Evolutionary conservation across 2,329 filamentous ascomycete genomes (phyloP), one percentile per base, ranked within the genome.

Genomic region (Colletotrichum gigasporum): DNA sequence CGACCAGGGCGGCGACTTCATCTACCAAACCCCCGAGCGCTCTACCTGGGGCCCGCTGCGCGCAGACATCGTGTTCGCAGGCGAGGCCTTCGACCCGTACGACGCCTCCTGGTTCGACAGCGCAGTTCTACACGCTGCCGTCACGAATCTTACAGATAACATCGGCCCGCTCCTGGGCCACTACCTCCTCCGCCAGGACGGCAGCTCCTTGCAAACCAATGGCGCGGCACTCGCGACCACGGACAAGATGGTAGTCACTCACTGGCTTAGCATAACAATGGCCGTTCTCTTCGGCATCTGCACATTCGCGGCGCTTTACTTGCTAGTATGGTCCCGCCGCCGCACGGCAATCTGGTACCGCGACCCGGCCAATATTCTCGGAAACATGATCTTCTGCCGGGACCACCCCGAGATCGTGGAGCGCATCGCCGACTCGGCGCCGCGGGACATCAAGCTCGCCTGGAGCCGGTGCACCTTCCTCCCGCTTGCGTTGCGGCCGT

Each of bases 221-320:
- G 59, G 59, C 8, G 37, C 53, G 14, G 12, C 7, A n/a, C 12
- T 30, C 11, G 20, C 7, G n/a, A 42, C 11, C 5, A 32, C 30
- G 16, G 53, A 39, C n/a, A 48, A 48, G 12, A 30, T 63, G 5
- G 16, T 51, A 9, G 28, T 58, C 12, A 63, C 58, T 14, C 32
- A 44, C 14, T 51, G 45, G 37, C 24, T 57, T 7, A 58, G 59
- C 18, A 28, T 63, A 2, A 12, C 53, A 9, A 63, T 63, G 59
- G 32, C 34, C 3, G 44, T 16, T 22, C 28, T 52, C 5, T 63
- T 51, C 18, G 30, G 20, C 1, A 9, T 63, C 2, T 11, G 12
- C 24, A n/a, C 53, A 14, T 42, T 5, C 3, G 32, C 58, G 8
- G 8, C 45, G 3, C 11, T 41, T 6, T 45, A 32, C 4, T 7